Conservation (phyloP, 345 rosid species). For the Gossypium turneri region DNA sequence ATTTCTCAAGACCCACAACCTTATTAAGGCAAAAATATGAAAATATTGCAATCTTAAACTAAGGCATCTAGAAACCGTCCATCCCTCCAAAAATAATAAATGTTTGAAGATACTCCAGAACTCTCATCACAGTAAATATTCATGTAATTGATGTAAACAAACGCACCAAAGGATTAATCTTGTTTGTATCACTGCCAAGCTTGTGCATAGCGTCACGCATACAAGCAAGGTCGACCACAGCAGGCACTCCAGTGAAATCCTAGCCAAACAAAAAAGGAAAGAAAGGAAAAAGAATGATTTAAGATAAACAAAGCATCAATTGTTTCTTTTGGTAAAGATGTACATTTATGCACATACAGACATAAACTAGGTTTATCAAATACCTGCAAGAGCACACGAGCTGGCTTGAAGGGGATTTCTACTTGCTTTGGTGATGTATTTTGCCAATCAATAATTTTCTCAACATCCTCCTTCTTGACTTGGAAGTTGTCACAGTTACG, state of each 20-base stretch:
- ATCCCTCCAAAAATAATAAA: background rate
- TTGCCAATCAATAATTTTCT: conserved; percentile 95
- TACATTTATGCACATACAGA: background rate
- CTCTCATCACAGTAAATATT: background rate
- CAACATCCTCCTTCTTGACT: conserved; percentile 83
- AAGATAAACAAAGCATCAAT: background rate
- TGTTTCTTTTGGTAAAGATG: background rate
- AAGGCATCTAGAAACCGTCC: background rate
- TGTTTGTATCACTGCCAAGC: conserved; percentile 81
- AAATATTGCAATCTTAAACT: background rate
- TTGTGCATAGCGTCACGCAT: conserved; percentile 99
- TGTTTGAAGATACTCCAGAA: background rate
- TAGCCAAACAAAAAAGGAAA: conserved; percentile 18
- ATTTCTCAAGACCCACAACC: background rate
- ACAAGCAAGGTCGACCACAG: conserved; percentile 95
- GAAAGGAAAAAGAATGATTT: conserved; percentile 17
- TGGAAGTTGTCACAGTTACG: conserved; percentile 96
- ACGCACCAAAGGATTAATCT: conserved; percentile 86
- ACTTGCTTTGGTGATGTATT: conserved; percentile 83
- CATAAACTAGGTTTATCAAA: background rate
- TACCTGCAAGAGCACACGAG: conserved; percentile 96
- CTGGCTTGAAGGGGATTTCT: conserved; percentile 97
- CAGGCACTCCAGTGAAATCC: conserved; percentile 99
- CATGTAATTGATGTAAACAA: background rate
- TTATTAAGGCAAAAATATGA: background rate